Percentiles rank a stretch among this genome's conserved stretches.
phyloP scores from a whole-genome alignment of 1,139 yeast genomes.

The Geotrichum cucujoidarum region DNA sequence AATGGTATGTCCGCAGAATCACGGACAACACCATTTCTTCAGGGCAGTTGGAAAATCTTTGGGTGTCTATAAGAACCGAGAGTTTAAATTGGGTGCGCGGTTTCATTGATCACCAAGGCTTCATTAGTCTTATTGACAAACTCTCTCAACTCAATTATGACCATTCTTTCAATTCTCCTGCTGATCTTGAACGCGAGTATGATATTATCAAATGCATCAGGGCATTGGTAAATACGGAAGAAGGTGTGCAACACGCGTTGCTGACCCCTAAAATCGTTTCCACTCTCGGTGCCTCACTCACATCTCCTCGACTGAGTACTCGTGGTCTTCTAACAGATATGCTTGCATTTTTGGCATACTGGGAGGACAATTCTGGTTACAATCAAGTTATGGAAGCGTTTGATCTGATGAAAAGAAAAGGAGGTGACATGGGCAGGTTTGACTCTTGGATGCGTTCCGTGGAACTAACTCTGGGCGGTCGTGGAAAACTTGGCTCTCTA shows the following conservation, averaged over 20 bases:
- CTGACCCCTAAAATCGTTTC: conserved; percentile 49
- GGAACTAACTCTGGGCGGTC: conserved; percentile 71
- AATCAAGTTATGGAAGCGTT: conserved; percentile 60
- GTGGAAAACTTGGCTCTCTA: conserved; percentile 82
- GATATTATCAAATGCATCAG: conserved; percentile 59
- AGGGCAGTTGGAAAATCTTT: conserved; percentile 71
- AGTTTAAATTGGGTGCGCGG: conserved; percentile 85
- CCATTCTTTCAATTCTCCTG: conserved; percentile 35
- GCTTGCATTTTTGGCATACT: conserved; percentile 50
- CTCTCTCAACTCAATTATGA: conserved; percentile 43
- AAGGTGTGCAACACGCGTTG: conserved; percentile 55
- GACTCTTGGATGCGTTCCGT: conserved; percentile 82
- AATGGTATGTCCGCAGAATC: conserved; percentile 69
- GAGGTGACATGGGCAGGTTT: conserved; percentile 60
- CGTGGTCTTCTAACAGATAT: conserved; percentile 80
- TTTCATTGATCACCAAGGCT: conserved; percentile 83
- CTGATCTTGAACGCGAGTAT: conserved; percentile 52
- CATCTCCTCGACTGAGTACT: conserved; percentile 63
- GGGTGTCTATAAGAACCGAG: conserved; percentile 90
- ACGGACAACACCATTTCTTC: conserved; percentile 65
- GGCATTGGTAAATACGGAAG: conserved; percentile 51
- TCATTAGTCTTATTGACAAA: conserved; percentile 67
- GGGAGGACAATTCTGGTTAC: conserved; percentile 50
- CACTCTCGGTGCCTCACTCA: conserved; percentile 55
- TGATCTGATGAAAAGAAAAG: conserved; percentile 57